Base-by-base conservation (phyloP, 768 basidiomycete genomes). In the Lactarius psammicola region DNA sequence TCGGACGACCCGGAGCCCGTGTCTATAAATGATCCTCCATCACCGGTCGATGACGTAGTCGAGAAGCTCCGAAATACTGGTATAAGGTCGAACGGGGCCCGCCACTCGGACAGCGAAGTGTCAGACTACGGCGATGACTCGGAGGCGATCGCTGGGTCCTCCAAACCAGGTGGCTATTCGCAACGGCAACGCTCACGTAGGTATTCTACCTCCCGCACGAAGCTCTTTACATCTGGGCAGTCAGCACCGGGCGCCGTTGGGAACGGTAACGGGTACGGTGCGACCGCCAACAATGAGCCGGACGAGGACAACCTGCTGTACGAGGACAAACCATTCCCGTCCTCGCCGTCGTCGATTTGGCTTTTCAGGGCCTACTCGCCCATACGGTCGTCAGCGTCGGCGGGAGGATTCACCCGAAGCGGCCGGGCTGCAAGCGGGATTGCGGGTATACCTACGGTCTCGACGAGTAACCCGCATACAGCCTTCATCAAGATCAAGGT, bases 401-500 rank as follows among this genome's bases (percentile, higher is more conserved):
- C 80, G 15, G 78, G 85, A 55, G 74, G 76, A 17, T 76, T 74
- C 33, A 73, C 76, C n/a, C 82, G 87, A 34, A 82, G 86, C 23
- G 84, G 83, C 26, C 87, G 88, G 23, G 82, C 83, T 23, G 85
- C 88, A 33, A 79, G 77, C 28, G 82, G 83, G 4, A 74, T 73
- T 34, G 71, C 85, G 60, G 90, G 86, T 71, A 84, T 79, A 34
- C 90, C 90, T 13, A 81, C 87, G 26, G 89, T 93, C 71, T 93
- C 91, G 58, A 85, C 87, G 20, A 84, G 83, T 55, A 91, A 90
- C 68, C 86, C 87, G 8, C 88, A 92, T 72, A 86, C 87, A 15
- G 91, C 95, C 26, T 98, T 95, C 77, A 84, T 98, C 70, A 99
- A 98, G 79, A 97, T 99, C 79, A 99, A 99, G 79, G 94, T 99